Evolutionary conservation across 73 alveolate species (phyloP), one percentile per base, ranked within the genome.

Genomic region (Paramecium octaurelia): DNA sequence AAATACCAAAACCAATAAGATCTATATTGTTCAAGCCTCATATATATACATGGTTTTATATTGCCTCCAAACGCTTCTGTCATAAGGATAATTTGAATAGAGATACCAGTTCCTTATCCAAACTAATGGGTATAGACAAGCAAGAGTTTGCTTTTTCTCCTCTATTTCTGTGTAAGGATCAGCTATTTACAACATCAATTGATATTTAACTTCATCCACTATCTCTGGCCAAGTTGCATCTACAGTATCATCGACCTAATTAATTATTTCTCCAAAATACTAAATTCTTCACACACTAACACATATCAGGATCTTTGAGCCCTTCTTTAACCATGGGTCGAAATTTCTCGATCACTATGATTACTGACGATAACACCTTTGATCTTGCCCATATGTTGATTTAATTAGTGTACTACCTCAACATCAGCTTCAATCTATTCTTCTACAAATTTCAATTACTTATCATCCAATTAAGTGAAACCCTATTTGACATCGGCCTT

Each of bases 281-380:
- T 10, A 59, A 64, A 70, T 38, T 27, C 44, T 89, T 71, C 75
- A 89, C 92, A 46, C 86, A 89, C 12, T 89, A 77, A 42, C 92
- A 83, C 94, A 89, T 89, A 60, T 89, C 94, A 20, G 94, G 94
- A 50, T 89, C 94, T 89, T 89, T 89, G 14, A 89, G 24, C 8
- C 88, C 80, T 42, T 89, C 88, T 29, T 77, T 83, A 44, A 54
- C 94, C 29, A 40, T 89, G 16, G 94, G 94, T 35, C 88, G 46
- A 58, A 89, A 71, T 38, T 73, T 89, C 54, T 70, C 86, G 6
- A 89, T 21, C 35, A 89, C 54, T 71, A 31, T 60, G 59, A 89
- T 68, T 64, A 71, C 77, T 23, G 80, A 70, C 18, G 54, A 40
- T 35, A 59, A 58, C 38, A 89, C 88, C 75, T 89, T 46, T 40